phyloP scores from a whole-genome alignment of 768 basidiomycete species.

The Lyophyllum atratum region DNA sequence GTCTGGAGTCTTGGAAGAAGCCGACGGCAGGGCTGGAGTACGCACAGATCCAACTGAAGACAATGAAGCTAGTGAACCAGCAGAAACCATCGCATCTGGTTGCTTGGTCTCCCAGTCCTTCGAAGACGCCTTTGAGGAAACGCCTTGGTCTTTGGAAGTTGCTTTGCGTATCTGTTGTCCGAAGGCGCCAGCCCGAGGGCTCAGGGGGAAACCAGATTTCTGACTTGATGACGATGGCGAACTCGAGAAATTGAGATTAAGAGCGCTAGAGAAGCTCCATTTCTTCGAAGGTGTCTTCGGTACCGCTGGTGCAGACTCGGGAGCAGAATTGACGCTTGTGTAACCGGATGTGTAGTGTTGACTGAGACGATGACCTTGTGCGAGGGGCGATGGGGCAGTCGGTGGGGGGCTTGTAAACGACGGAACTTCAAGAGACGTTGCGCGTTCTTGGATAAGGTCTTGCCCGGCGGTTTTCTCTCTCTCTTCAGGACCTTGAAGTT shows the following conservation, averaged over 20 bases:
- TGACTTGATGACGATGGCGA: conserved; percentile 64
- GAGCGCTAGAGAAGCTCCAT: conserved; percentile 90
- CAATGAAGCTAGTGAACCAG: conserved; percentile 72
- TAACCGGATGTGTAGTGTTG: conserved; percentile 39
- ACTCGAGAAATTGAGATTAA: conserved; percentile 73
- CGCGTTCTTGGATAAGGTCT: conserved; percentile 49
- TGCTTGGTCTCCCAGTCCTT: conserved; percentile 70
- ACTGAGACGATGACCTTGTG: conserved; percentile 36
- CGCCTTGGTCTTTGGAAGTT: conserved; percentile 62
- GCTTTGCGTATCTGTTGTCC: conserved; percentile 71
- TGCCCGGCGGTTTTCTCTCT: conserved; percentile 42
- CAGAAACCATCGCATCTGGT: conserved; percentile 76
- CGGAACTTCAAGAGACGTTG: conserved; percentile 55
- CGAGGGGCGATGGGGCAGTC: conserved; percentile 21
- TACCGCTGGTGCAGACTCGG: conserved; percentile 46
- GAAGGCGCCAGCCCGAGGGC: conserved; percentile 68
- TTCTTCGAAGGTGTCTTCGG: conserved; percentile 91
- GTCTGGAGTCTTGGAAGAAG: conserved; percentile 66
- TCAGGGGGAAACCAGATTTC: conserved; percentile 60
- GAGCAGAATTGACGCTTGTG: conserved; percentile 37
- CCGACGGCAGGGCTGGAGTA: conserved; percentile 44
- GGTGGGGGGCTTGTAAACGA: conserved; percentile 33
- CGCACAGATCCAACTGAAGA: conserved; percentile 73
- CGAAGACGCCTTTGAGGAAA: conserved; percentile 41
- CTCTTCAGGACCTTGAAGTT: conserved; percentile 39